Evolutionary conservation across 768 basidiomycete genomes (phyloP).

Genomic region (Lactarius pseudohatsudake): DNA sequence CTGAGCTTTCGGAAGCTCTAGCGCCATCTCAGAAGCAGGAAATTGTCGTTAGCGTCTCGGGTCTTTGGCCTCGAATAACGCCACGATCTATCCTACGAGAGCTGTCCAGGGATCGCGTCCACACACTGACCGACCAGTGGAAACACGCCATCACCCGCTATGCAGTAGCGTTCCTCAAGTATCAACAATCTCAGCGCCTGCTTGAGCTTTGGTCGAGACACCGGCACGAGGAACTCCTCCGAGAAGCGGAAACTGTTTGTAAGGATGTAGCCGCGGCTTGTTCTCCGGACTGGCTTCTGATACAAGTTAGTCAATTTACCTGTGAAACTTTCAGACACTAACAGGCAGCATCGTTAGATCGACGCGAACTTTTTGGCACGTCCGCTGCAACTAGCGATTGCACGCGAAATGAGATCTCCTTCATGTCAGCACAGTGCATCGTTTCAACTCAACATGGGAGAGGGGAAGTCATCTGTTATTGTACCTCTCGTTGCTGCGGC

Average conservation of each 20-base stretch:
- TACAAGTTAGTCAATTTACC: slow-evolving; percentile 3
- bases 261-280: background rate
- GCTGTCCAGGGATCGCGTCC: slow-evolving; percentile 30
- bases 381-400: slow-evolving; percentile 43
- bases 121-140: slow-evolving; percentile 9
- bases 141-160: background rate
- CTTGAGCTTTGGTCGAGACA: slow-evolving; percentile 10
- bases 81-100: slow-evolving; percentile 22
- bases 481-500: slow-evolving; percentile 44
- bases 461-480: slow-evolving; percentile 55
- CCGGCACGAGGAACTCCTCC: slow-evolving; percentile 9
- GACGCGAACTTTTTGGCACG: slow-evolving; percentile 47
- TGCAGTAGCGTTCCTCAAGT: slow-evolving; percentile 6
- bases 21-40: slow-evolving; percentile 4
- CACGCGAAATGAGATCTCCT: slow-evolving; percentile 49
- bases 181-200: slow-evolving; percentile 17
- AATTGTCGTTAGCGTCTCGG: background rate
- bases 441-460: slow-evolving; percentile 59
- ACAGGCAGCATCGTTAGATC: slow-evolving; percentile 35
- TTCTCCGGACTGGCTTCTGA: slow-evolving; percentile 17
- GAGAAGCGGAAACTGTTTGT: background rate
- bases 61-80: slow-evolving; percentile 22
- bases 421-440: slow-evolving; percentile 38
- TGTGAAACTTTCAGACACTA: background rate
- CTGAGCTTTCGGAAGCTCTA: background rate